Evolutionary conservation across 2,329 filamentous ascomycete species (phyloP), one percentile per base, ranked within the genome.

Genomic region (Zasmidium citrigriseum): DNA sequence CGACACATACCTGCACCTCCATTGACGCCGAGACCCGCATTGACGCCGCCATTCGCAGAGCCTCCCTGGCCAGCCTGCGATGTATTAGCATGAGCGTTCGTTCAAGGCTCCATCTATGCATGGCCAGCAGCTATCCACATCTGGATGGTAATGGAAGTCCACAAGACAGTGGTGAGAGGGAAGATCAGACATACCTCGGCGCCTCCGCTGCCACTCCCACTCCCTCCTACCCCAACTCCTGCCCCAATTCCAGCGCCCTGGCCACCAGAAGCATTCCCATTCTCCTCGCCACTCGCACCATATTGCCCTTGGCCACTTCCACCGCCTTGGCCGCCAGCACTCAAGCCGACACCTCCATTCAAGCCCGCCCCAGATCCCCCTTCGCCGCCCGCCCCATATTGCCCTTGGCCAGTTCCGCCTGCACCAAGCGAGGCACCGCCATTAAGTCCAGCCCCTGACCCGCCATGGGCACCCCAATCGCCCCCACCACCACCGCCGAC

Each of bases 341-440:
- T n/a, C n/a, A n/a, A n/a, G n/a, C 55, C 55, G 34, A 11, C 55
- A 24, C 24, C 25, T 10, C 51, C 51, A 12, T 46, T 54, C 29
- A 41, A 27, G 18, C 52, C 52, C 21, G 34, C 11, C 22, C 52
- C 52, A 27, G 41, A 38, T 18, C 10, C 41, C 10, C 46, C 38
- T 11, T 41, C 12, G 16, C 34, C 34, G 14, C 18, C 18, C 34
- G 34, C 34, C n/a, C 50, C 58, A 51, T 49, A 45, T 38, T 52
- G 24, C 11, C 34, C 18, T 4, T 45, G 46, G 11, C 47, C 47
- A n/a, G 34, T 38, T n/a, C 21, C 29, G 20, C 47, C 54, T 4
- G 45, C 55, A 18, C n/a, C n/a, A n/a, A n/a, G n/a, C n/a, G 50
- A 50, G 34, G n/a, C 55, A 24, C 24, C 25, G 16, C 51, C 51